Base-by-base conservation (phyloP, 2,329 filamentous ascomycete genomes). In the Sphaerostilbella broomeana region DNA sequence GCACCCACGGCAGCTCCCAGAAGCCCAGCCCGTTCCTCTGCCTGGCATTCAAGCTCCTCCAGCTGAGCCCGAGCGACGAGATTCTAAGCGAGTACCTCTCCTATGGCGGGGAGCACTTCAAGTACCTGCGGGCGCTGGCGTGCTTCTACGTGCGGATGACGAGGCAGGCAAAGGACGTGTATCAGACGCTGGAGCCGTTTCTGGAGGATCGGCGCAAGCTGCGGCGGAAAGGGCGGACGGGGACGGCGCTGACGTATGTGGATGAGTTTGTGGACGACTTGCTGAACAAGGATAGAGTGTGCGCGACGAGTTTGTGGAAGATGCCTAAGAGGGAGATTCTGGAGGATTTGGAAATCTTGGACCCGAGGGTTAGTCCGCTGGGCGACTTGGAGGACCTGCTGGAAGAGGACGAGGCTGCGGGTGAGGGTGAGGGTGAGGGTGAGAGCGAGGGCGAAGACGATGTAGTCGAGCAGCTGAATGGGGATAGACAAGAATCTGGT, bases 251-350 rank as follows among this genome's bases (percentile, higher is more conserved):
- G 51, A 92, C 86, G 3, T 84, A 77, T 54, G 71, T 98, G 63
- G 92, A 98, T 61, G 82, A 90, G 52, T 97, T 98, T 59, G 79
- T 97, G 40, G 92, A 98, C 60, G 88, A 95, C 46, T 64, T 98
- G 49, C 68, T 98, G 47, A 84, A 77, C 0, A 94, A 94, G 63
- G 86, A 94, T 42, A 75, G 92, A 37, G 82, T 95, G 0, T 97
- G 90, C 57, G 90, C 81, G 25, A 97, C 92, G 3, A 94, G 82
- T 56, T 58, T 98, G 51, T 94, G 87, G 80, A 94, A 95, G 67
- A 75, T 98, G 72, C 86, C 89, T 4, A 79, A 79, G 44, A 72
- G 92, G 51, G 79, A 84, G 48, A 74, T 86, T 36, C 59, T 98
- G 48, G 92, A 98, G 65, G 92, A 98, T 59, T 57, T 94, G 59